Conservation (phyloP, 345 rosid genomes). For the Syzygium grande region DNA sequence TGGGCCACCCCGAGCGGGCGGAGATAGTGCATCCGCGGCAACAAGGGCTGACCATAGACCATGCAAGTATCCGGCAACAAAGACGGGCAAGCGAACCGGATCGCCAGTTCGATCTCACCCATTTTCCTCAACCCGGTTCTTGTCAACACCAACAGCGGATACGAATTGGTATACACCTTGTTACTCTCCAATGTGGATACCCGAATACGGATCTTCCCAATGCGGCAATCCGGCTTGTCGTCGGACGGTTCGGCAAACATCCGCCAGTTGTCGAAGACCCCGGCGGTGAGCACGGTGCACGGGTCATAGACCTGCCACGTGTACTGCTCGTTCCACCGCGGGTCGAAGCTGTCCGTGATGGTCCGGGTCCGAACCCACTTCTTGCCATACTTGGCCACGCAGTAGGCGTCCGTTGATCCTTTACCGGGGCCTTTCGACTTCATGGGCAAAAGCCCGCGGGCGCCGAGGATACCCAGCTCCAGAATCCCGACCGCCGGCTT, state of each 20-base stretch:
- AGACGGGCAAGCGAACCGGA: conserved; percentile 78
- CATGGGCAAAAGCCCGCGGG: conserved; percentile 90
- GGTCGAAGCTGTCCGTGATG: conserved; percentile 80
- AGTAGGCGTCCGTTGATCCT: conserved; percentile 88
- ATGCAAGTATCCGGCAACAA: conserved; percentile 74
- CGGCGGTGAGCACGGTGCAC: conserved; percentile 73
- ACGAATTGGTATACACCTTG: conserved; percentile 78
- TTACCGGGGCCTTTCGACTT: conserved; percentile 59
- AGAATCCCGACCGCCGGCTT: conserved; percentile 83
- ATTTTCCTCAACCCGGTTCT: conserved; percentile 78
- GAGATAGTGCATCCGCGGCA: conserved; percentile 89
- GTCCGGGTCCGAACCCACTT: conserved; percentile 97
- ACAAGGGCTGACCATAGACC: conserved; percentile 74
- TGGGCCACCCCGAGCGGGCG: conserved; percentile 93
- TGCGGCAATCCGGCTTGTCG: conserved; percentile 49
- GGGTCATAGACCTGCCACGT: conserved; percentile 99
- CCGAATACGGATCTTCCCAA: conserved; percentile 83
- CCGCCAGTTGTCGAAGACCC: conserved; percentile 90
- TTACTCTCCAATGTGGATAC: conserved; percentile 86
- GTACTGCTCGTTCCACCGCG: conserved; percentile 98
- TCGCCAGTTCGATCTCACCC: conserved; percentile 93
- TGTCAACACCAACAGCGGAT: conserved; percentile 59
- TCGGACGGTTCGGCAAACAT: conserved; percentile 57
- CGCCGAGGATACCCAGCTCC: conserved; percentile 89
- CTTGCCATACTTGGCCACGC: conserved; percentile 94